Evolutionary conservation across 2,329 filamentous ascomycete genomes (phyloP).

Genomic region (Trematosphaeria pertusa): DNA sequence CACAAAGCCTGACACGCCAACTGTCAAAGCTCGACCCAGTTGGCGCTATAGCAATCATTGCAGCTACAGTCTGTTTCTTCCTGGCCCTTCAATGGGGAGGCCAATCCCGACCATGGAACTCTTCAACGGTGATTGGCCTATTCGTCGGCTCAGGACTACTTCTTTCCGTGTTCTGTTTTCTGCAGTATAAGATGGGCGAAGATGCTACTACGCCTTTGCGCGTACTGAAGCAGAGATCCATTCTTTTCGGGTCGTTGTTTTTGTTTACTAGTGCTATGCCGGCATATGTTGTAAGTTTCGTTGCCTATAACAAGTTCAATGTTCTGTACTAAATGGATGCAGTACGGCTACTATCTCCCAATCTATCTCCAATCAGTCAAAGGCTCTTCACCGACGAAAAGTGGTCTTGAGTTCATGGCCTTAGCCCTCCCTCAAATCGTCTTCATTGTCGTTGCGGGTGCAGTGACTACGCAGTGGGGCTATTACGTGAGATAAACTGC

Average conservation of each 20-base stretch:
- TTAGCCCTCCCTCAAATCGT: conserved; percentile 3
- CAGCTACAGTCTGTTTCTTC: conserved; percentile 16
- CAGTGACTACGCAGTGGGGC: background rate
- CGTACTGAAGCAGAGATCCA: conserved; percentile 3
- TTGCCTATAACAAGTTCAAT: background rate
- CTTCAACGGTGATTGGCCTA: conserved; percentile 35
- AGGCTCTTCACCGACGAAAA: conserved; percentile 35
- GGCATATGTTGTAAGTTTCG: conserved; percentile 1
- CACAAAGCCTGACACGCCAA: background rate
- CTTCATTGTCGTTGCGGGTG: background rate
- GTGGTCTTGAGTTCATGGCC: conserved; percentile 32
- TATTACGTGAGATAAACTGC: too few species aligned
- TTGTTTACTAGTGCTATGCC: conserved; percentile 4
- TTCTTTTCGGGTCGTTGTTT: conserved; percentile 4
- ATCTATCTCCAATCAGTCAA: conserved; percentile 55
- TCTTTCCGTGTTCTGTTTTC: conserved; percentile 47
- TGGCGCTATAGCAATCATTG: conserved; percentile 19
- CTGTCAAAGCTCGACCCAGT: conserved; percentile 17
- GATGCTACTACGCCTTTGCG: conserved; percentile 11
- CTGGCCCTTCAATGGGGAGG: conserved; percentile 44
- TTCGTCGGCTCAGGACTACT: conserved; percentile 37
- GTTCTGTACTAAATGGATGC: background rate
- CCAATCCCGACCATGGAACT: conserved; percentile 38
- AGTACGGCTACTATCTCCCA: conserved; percentile 47
- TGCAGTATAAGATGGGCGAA: conserved; percentile 16